Evolutionary conservation across 1,284 basidiomycete genomes (phyloP).

Genomic region (Ceratobasidium sp.): DNA sequence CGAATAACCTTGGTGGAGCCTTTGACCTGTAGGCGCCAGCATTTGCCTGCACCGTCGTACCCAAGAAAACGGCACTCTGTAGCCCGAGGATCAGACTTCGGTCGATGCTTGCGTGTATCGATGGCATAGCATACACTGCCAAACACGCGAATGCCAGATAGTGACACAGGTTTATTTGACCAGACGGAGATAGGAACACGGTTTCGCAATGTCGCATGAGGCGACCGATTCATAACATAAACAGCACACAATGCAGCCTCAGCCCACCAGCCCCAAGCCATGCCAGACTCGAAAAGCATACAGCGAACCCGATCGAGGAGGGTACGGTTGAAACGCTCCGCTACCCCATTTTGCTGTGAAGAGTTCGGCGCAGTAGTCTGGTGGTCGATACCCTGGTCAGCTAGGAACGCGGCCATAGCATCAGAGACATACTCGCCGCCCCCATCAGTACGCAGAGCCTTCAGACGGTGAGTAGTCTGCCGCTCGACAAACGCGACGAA

Average conservation of each 20-base stretch:
- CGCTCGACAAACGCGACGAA: constrained; percentile 46
- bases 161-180: neutral
- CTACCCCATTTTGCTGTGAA: constrained; percentile 42
- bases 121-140: constrained; percentile 12
- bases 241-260: neutral
- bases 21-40: neutral
- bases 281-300: constrained; percentile 17
- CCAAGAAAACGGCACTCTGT: constrained; percentile 26
- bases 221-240: constrained; percentile 27
- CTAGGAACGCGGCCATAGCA: neutral
- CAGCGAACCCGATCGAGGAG: constrained; percentile 8
- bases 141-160: constrained; percentile 32
- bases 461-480: constrained; percentile 37
- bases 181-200: neutral
- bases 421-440: constrained; percentile 50
- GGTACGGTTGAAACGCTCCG: constrained; percentile 36
- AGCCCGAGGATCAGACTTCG: neutral
- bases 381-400: constrained; percentile 18
- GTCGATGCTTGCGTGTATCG: constrained; percentile 1
- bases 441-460: constrained; percentile 49
- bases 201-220: constrained; percentile 4
- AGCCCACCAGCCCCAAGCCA: constrained; percentile 39
- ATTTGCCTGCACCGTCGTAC: constrained; percentile 7
- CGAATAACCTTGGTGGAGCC: constrained; percentile 18
- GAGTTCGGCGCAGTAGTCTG: constrained; percentile 22